A percentile compares a stretch with the other conserved stretches of the same genome.
Evolutionary conservation across 176 grass and related monocot genomes (phyloP).

Genomic region (Ensete ventricosum): DNA sequence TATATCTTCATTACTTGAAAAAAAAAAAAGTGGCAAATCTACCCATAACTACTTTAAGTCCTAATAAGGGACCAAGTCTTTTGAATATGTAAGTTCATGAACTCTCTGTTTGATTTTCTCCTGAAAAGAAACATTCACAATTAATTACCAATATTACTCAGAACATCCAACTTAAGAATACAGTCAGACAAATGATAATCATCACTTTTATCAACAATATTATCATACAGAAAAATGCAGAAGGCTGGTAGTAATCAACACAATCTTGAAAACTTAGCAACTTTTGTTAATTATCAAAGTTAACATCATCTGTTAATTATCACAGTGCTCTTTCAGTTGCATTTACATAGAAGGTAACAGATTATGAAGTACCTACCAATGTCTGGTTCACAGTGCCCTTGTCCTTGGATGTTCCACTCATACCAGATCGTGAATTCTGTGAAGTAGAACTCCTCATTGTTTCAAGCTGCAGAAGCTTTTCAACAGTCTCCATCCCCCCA

Average conservation of each 20-base stretch:
- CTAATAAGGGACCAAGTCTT: no score
- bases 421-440: constrained; percentile 40
- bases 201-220: no score
- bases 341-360: constrained; percentile 17
- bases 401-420: constrained; percentile 43
- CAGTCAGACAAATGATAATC: no score
- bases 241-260: background rate
- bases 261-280: background rate
- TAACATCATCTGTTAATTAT: background rate
- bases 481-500: constrained; percentile 45
- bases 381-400: constrained; percentile 53
- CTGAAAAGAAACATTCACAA: no score
- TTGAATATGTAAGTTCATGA: no score
- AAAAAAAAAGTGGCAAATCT: no score
- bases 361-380: constrained; percentile 48
- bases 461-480: constrained; percentile 77
- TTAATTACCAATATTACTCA: no score
- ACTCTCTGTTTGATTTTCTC: no score
- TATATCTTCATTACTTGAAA: no score
- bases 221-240: no score
- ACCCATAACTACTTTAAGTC: no score
- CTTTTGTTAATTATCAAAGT: background rate
- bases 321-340: background rate
- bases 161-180: no score
- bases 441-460: constrained; percentile 51